Base-by-base conservation (phyloP, 495 filamentous ascomycete species). In the Tetracladium marchalianum region DNA sequence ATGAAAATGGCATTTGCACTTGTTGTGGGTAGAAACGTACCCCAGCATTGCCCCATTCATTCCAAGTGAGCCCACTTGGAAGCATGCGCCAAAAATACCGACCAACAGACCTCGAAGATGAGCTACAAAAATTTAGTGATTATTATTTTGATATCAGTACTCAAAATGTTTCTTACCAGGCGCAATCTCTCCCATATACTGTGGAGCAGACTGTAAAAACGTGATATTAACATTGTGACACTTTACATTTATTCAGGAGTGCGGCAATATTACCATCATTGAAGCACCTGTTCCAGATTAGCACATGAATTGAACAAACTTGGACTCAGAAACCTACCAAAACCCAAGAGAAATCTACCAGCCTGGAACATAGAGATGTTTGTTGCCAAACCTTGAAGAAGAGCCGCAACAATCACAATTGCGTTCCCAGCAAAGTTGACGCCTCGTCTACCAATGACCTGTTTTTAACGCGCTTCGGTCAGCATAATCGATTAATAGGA, bases 51-150 rank as follows among this genome's bases (percentile, higher is more conserved):
- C 62, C 17, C 53, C 63, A 10, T 58, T 51, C 54, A 66, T 68
- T 24, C 39, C 41, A 22, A 70, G 42, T 59, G 60, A 60, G 4
- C 67, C 66, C 7, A 69, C 48, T 41, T 69, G 65, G 52, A 64
- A 69, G 43, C 63, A 70, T 11, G 67, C 66, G 12, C 66, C 67
- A 19, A 66, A 68, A n/a, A 68, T 56, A 32, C 66, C 67, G 11
- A 67, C 66, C 55, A 68, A 56, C n/a, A 60, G 52, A 51, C 67
- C 67, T 38, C 66, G 62, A 7, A 68, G 62, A 47, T 68, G 66
- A 11, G 66, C 44, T n/a, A 27, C 7, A 27, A 7, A 27, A 27
- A 7, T 3, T 27, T 27, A 27, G 22, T 27, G 22, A 27, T 27
- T 3, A 7, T 27, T 27, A 7, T 27, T 27, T 27, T 27, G 22